Base-by-base conservation (phyloP, 106 monocot species). In the Vanilla planifolia region DNA sequence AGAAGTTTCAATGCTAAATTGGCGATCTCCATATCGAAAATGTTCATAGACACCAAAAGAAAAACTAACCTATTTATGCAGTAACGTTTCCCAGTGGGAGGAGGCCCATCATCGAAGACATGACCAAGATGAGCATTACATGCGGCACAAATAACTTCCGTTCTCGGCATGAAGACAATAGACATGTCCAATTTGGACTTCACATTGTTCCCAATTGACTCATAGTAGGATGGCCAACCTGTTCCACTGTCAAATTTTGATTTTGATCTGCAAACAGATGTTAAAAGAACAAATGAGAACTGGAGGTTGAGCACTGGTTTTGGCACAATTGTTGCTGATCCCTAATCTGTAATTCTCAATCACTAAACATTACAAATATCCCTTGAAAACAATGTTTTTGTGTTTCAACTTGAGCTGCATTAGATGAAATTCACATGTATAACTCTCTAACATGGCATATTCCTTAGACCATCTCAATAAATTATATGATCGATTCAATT, bases 231-330 rank as follows among this genome's bases (percentile, higher is more conserved):
- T 5, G 95, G 95, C 90, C 95, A 90, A 8, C 95, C 90, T 20
- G 95, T 96, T 58, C 95, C 95, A 40, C 95, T 96, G 67, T 90
- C 90, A 55, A 90, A 90, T 67, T 90, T 90, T 17, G 89, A 87
- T 4, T 28, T 60, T 30, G 90, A 96, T 53, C 95, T 90, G 73
- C 14, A 53, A 63, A 37, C 9, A 59, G 32, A 8, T 28, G 28
- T 50, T 25, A 25, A 25, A 20, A 22, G 11, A 9, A 11, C 17
- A 30, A 23, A 39, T 5, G 37, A 39, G 37, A 19, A 40, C 5
- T 4, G 0, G 55, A 22, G 2, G 2, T 15, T 36, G 29, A 27
- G 3, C 11, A 40, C 39, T 2, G 39, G 39, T 0, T 2, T 0
- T 0, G 10, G 10, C 10, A 40, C 39, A 6, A 13, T 2, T 40